Base-by-base conservation (phyloP, 2,329 filamentous ascomycete genomes). In the Mycosphaerelloides madeirae region DNA sequence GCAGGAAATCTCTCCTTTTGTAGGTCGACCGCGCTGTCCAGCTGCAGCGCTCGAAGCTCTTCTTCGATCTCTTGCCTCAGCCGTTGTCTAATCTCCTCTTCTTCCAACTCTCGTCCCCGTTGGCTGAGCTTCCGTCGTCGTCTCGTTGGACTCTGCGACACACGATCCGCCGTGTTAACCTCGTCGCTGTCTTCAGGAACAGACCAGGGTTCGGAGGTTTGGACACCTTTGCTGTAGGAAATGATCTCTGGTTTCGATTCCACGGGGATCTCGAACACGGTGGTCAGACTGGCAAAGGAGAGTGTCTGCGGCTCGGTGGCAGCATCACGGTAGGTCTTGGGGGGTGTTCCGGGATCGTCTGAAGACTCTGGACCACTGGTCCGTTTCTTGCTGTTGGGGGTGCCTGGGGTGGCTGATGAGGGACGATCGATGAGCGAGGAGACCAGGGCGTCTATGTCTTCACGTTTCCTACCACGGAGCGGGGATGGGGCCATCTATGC, bases 211-310 rank as follows among this genome's bases (percentile, higher is more conserved):
- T 88, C 85, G 16, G 84, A 81, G 13, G 93, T 96, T 68, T 98
- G 94, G 16, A 97, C 89, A 44, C 83, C 90, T 71, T 96, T 97
- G 75, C 87, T 97, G 74, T 98, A 98, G 41, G 89, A 95, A 62
- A 95, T 89, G 48, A 95, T 76, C 67, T 98, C 93, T 53, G 71
- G 71, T 57, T 71, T 75, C 41, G 68, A 63, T 52, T 74, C 79
- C 1, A 86, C 84, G 1, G 85, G 81, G 53, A 81, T 85, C 66
- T 95, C 90, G 68, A 85, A 89, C 48, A 93, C 79, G 28, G 87
- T 89, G 14, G 83, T 81, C 41, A 88, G 74, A 6, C 85, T 77
- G 9, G 80, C 81, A 1, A 89, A 84, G 6, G 81, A 84, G 15
- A 95, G 78, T 3, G 81, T 84, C 60, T 91, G 87, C 13, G 78